Percentiles rank a stretch among this genome's conserved stretches.
phyloP scores from a whole-genome alignment of 345 rosid genomes.

The Trapa bicornis region DNA sequence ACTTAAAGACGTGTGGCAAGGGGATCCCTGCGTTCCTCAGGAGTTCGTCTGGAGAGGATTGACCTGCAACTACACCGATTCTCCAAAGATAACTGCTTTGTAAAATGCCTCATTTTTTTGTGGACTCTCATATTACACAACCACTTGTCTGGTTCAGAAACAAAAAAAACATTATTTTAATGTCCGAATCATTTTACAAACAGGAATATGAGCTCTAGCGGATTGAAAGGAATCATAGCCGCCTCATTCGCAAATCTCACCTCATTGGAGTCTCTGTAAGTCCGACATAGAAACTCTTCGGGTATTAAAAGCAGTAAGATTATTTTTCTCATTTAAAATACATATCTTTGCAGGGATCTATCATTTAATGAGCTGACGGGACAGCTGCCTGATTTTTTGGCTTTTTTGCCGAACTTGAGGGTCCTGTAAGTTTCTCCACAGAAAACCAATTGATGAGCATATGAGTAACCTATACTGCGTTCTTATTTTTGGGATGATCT shows the following conservation, averaged over 20 bases:
- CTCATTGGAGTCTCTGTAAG: conserved; percentile 33
- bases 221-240: conserved; percentile 30
- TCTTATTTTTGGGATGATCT: no score
- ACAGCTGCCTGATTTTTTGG: conserved; percentile 11
- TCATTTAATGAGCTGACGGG: conserved; percentile 19
- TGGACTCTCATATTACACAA: no score
- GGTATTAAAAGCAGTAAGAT: not conserved
- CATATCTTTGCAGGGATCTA: conserved; percentile 11
- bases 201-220: conserved; percentile 46
- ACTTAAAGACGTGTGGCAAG: no score
- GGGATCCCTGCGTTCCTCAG: no score
- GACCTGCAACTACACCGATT: no score
- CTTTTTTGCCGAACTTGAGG: conserved; percentile 10
- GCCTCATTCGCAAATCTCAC: conserved; percentile 23
- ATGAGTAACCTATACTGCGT: not conserved
- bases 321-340: not conserved
- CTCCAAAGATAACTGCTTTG: no score
- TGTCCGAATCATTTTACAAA: no score
- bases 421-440: conserved; percentile 13
- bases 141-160: no score
- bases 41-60: no score
- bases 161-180: no score
- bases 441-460: no score
- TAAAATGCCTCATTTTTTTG: no score
- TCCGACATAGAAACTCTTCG: not conserved